phyloP scores from a whole-genome alignment of 768 basidiomycete species.

The Lactifluus echinatus region DNA sequence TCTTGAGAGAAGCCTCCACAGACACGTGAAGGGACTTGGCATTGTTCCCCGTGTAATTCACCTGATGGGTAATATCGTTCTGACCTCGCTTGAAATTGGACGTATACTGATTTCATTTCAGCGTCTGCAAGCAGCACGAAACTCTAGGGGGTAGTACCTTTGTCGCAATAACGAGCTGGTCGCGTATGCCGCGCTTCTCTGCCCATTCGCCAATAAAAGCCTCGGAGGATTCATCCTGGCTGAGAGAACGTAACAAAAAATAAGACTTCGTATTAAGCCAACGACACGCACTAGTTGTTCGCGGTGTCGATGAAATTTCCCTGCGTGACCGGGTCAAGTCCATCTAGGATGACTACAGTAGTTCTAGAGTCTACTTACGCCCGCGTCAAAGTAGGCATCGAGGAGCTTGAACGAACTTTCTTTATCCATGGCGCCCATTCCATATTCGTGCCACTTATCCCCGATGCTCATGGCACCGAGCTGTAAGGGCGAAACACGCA shows the following conservation, averaged over 20 bases:
- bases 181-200: conserved; percentile 34
- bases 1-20: conserved; percentile 37
- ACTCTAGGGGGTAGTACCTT: conserved; percentile 27
- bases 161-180: conserved; percentile 42
- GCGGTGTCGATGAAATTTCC: conserved; percentile 47
- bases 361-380: conserved; percentile 34
- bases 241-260: conserved; percentile 13
- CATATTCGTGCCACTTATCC: conserved; percentile 31
- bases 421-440: conserved; percentile 39
- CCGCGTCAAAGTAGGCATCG: conserved; percentile 36
- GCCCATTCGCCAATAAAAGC: conserved; percentile 45
- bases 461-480: conserved; percentile 45
- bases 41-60: conserved; percentile 35
- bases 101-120: not conserved
- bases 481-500: conserved; percentile 41
- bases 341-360: no score
- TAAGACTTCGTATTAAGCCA: not conserved
- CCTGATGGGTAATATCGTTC: conserved; percentile 20
- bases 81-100: conserved; percentile 21
- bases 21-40: conserved; percentile 34
- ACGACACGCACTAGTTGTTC: conserved; percentile 33
- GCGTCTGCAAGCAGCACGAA: conserved; percentile 6
- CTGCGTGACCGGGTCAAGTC: conserved; percentile 35
- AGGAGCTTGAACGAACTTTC: conserved; percentile 36
- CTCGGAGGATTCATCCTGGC: conserved; percentile 51